Evolutionary conservation across 176 grass and related monocot genomes (phyloP).

Genomic region (Themeda triandra): DNA sequence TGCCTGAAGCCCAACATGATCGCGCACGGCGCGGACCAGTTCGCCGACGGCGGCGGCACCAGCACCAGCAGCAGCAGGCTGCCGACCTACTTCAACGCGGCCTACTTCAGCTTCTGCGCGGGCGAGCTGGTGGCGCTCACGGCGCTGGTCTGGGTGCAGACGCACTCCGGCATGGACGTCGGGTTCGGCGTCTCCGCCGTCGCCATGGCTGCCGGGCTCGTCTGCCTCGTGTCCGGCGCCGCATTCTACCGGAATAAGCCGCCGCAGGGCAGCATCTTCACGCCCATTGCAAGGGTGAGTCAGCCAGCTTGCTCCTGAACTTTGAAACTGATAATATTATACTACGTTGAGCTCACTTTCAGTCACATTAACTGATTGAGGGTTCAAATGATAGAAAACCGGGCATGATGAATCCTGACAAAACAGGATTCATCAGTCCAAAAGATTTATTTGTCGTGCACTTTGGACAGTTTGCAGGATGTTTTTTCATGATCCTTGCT

Average conservation of each 20-base stretch:
- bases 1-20: constrained; percentile 99
- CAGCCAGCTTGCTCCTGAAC: not conserved
- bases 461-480: not conserved
- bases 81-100: constrained; percentile 97
- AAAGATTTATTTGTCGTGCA: not conserved
- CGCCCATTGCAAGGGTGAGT: constrained; percentile 73
- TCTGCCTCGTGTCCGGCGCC: constrained; percentile 57
- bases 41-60: constrained; percentile 32
- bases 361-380: not conserved
- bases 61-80: constrained; percentile 53
- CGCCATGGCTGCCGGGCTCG: constrained; percentile 72
- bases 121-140: constrained; percentile 89
- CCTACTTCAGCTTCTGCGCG: constrained; percentile 96
- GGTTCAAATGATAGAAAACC: not conserved
- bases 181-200: constrained; percentile 73
- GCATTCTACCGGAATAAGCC: constrained; percentile 81
- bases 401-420: not conserved
- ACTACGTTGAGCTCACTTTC: not conserved
- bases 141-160: constrained; percentile 93
- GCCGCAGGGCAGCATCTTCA: constrained; percentile 85
- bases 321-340: not conserved
- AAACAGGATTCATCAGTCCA: not conserved
- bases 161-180: constrained; percentile 86
- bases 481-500: constrained; percentile 13
- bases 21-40: constrained; percentile 88